Evolutionary conservation across 2,329 filamentous ascomycete genomes (phyloP), one percentile per base, ranked within the genome.

Genomic region (Aspergillus sp.): DNA sequence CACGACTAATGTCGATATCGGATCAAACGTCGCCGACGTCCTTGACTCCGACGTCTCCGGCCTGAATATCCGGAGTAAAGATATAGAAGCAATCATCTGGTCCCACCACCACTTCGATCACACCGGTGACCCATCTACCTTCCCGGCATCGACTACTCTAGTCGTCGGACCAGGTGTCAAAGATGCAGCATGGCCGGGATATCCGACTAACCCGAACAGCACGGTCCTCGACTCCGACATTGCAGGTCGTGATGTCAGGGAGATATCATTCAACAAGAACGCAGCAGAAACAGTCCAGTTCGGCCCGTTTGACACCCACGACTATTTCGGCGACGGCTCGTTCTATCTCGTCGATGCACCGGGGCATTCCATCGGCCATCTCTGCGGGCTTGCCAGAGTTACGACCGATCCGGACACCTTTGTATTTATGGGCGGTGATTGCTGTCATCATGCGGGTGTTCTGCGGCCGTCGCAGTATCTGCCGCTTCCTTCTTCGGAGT

Each of bases 281-380:
- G 30, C 30, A 22, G 20, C 20, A 22, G 20, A 22, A 22, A 22
- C 20, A 22, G 10, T 33, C 5, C 43, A 47, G n/a, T 52, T 60
- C 32, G 50, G 50, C 25, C 19, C 22, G 7, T 50, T 52, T 12
- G 22, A 19, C 13, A 48, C 50, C 4, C 22, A 43, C 32, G 77
- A 80, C 56, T 80, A 73, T 54, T 80, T 80, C 50, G 71, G 72
- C 4, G 77, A 80, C 53, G 77, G 77, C 1, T 71, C 64, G 23
- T 78, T 81, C 53, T 79, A 78, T 53, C 63, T 80, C 1, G 65
- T 80, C 7, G 66, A 78, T 52, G 70, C 37, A 1, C 54, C 53
- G 1, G 56, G 46, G 6, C 38, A 41, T 12, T 19, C n/a, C 7
- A 5, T 20, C 17, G 38, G 38, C 4, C 38, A 41, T 41, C 4